A percentile compares a stretch with the other conserved stretches of the same genome.
These are phyloP conservation scores for Globisporangium nodosum DNA, from an alignment of 352 stramenopile species.

Conservation along the genomic window DNA sequence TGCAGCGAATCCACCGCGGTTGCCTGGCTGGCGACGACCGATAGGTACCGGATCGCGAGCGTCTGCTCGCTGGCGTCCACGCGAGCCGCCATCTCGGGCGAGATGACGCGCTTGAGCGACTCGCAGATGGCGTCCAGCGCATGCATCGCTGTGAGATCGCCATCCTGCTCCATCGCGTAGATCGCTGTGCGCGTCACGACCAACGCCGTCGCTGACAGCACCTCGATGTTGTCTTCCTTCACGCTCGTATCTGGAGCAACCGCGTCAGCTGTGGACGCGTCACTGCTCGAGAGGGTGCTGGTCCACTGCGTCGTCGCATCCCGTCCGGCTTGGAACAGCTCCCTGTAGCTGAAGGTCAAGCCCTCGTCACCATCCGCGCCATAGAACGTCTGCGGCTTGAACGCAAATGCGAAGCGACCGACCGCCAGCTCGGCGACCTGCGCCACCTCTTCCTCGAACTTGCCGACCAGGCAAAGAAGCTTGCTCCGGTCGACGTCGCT, in stretches of 20 bases:
- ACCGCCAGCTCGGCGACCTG: constrained; percentile 3
- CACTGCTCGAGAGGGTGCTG: neutral
- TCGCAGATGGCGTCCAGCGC: constrained; percentile 27
- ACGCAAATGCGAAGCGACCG: constrained; percentile 4
- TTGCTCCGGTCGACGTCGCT: constrained; percentile 12
- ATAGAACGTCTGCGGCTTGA: constrained; percentile 8
- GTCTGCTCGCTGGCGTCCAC: constrained; percentile 26
- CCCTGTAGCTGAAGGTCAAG: constrained; percentile 19
- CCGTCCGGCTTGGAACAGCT: constrained; percentile 18
- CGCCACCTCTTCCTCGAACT: constrained; percentile 32
- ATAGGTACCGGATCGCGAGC: constrained; percentile 29
- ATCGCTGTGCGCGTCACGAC: constrained; percentile 38
- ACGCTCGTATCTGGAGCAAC: neutral
- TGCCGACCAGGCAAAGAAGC: constrained; percentile 33
- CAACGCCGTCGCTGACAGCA: constrained; percentile 20
- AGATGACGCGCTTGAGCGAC: constrained; percentile 22
- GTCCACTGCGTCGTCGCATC: constrained; percentile 9
- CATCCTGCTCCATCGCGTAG: constrained; percentile 28
- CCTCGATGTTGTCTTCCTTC: constrained; percentile 20
- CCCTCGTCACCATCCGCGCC: neutral
- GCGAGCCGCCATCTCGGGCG: neutral
- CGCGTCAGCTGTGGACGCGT: neutral
- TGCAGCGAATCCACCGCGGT: constrained; percentile 26
- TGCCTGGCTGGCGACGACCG: constrained; percentile 23
- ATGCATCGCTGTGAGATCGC: constrained; percentile 20